These are phyloP conservation scores for Monosporozyma yasuniensis DNA, from an alignment of 805 yeast genomes.

Conservation along the genomic window DNA sequence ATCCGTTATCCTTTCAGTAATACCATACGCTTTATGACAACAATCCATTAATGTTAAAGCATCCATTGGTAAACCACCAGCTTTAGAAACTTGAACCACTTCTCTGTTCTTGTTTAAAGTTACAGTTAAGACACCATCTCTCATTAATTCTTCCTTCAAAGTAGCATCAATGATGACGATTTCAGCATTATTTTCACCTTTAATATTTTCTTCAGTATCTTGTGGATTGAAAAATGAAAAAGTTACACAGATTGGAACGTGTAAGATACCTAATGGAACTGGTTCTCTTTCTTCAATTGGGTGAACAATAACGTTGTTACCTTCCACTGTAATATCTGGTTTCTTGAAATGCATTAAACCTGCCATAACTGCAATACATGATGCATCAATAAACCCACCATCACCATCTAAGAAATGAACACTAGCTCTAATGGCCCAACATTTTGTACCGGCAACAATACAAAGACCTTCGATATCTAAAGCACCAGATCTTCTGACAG, in stretches of 20 bases:
- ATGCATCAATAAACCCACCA: conserved; percentile 86
- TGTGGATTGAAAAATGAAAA: conserved; percentile 74
- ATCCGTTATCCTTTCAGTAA: conserved; percentile 58
- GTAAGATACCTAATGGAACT: conserved; percentile 74
- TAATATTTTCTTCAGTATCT: conserved; percentile 57
- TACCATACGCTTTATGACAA: conserved; percentile 51
- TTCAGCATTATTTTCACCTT: conserved; percentile 54
- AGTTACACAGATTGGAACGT: conserved; percentile 82
- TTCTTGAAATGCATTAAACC: conserved; percentile 74
- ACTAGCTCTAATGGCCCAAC: conserved; percentile 89
- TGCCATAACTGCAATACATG: conserved; percentile 83
- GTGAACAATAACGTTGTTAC: conserved; percentile 59
- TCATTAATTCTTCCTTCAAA: conserved; percentile 61
- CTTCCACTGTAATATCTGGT: conserved; percentile 71
- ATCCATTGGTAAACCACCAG: conserved; percentile 83
- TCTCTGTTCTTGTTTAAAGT: conserved; percentile 87
- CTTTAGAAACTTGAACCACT: conserved; percentile 79
- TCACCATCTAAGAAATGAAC: conserved; percentile 83
- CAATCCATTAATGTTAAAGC: conserved; percentile 61
- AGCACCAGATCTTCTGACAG: conserved; percentile 83
- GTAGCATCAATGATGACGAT: conserved; percentile 68
- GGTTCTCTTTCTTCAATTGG: conserved; percentile 75
- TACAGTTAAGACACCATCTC: conserved; percentile 74
- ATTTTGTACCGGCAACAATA: conserved; percentile 80
- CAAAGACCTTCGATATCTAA: conserved; percentile 85